These are phyloP conservation scores for Pythium volutum DNA, from an alignment of 352 stramenopile genomes.

Conservation along the genomic window DNA sequence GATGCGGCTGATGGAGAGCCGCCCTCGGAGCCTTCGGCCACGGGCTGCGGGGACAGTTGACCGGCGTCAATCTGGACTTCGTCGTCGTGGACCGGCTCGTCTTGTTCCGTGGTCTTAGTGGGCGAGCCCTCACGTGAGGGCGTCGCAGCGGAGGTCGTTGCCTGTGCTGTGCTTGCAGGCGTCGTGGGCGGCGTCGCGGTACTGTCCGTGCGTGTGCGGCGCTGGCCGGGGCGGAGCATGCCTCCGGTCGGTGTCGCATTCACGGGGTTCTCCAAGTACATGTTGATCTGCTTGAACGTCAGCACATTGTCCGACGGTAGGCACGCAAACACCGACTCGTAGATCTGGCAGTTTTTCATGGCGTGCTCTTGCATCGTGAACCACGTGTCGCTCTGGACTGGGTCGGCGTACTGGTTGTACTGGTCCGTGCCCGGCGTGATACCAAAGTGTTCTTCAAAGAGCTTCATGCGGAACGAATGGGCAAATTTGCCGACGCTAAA, in stretches of 20 bases:
- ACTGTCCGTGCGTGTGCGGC: constrained; percentile 16
- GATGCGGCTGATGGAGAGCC: not conserved
- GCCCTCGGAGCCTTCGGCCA: not conserved
- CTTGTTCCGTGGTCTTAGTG: constrained; percentile 15
- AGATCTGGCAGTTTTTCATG: constrained; percentile 73
- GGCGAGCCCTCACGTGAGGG: constrained; percentile 15
- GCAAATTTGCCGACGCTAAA: constrained; percentile 75
- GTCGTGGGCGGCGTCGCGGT: not conserved
- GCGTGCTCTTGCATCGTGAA: constrained; percentile 51
- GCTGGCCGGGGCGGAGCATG: constrained; percentile 8
- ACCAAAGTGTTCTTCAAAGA: constrained; percentile 84
- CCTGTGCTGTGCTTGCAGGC: not conserved
- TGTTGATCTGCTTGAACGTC: constrained; percentile 74
- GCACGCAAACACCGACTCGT: constrained; percentile 82
- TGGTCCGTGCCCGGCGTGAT: constrained; percentile 37
- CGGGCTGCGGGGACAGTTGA: constrained; percentile 1
- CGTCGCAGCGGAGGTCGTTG: not conserved
- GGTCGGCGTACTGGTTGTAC: constrained; percentile 50
- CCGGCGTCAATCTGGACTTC: constrained; percentile 20
- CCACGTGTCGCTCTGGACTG: constrained; percentile 61
- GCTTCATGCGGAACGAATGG: constrained; percentile 79
- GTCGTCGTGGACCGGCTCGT: constrained; percentile 17
- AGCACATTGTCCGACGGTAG: constrained; percentile 76
- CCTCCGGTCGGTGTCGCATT: not conserved
- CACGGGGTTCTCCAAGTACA: constrained; percentile 54